These are phyloP conservation scores for Fraxinus americana DNA, from an alignment of 257 asterid species.

Conservation along the genomic window DNA sequence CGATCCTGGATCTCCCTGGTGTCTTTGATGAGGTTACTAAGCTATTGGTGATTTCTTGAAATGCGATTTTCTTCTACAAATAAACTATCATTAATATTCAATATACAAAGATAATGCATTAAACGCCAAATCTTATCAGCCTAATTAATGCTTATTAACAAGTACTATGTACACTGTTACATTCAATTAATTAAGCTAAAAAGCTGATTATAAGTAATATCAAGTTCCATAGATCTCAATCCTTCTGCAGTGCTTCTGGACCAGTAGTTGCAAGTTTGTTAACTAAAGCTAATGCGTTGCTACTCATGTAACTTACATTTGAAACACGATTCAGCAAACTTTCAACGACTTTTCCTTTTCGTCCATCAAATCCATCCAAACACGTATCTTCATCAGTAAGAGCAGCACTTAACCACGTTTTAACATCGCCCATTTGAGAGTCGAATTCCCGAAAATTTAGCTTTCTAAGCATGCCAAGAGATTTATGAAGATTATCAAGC, in stretches of 20 bases:
- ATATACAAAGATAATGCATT: too few relatives aligned
- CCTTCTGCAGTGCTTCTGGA: constrained; percentile 24
- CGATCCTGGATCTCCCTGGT: too few relatives aligned
- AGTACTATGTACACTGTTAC: background rate
- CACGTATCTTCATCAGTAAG: constrained; percentile 75
- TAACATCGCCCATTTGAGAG: constrained; percentile 59
- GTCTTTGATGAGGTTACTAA: too few relatives aligned
- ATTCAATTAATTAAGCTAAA: background rate
- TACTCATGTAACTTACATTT: constrained; percentile 52
- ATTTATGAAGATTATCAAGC: constrained; percentile 59
- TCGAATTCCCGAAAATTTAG: constrained; percentile 37
- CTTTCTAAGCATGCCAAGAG: constrained; percentile 52
- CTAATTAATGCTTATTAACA: background rate
- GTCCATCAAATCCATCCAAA: constrained; percentile 50
- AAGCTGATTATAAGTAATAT: background rate
- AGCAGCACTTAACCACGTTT: constrained; percentile 77
- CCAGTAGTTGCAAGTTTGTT: constrained; percentile 67
- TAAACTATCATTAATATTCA: too few relatives aligned
- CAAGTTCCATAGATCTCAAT: background rate
- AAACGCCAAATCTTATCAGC: background rate
- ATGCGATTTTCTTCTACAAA: too few relatives aligned
- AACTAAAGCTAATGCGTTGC: constrained; percentile 72
- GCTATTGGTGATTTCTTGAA: too few relatives aligned
- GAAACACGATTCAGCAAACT: constrained; percentile 35
- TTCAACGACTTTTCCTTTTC: constrained; percentile 31